Conservation (phyloP, 208 protist species). For the Leishmania major region DNA sequence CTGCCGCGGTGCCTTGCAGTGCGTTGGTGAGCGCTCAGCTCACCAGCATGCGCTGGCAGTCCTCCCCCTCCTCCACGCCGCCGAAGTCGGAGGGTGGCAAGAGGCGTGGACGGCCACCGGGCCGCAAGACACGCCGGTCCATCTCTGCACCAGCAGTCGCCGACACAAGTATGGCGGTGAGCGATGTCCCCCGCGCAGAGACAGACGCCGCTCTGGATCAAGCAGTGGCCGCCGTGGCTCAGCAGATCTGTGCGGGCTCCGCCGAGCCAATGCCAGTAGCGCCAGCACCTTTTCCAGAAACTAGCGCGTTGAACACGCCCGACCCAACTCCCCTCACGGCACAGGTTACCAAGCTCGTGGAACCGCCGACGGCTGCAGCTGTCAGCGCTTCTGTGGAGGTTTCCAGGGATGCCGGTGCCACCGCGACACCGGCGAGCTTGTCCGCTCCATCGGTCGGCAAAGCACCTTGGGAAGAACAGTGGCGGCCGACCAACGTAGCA, state of each 20-base stretch:
- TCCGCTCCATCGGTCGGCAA: neutral
- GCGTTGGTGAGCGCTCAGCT: too few species aligned
- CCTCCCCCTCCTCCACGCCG: conserved; percentile 3
- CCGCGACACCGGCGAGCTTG: neutral
- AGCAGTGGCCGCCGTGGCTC: conserved; percentile 11
- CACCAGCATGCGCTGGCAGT: conserved; percentile 20
- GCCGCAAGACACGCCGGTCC: conserved; percentile 14
- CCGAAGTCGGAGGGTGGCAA: conserved; percentile 9
- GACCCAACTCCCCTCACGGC: neutral
- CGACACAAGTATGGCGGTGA: neutral
- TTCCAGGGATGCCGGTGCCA: neutral
- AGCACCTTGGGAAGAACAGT: neutral
- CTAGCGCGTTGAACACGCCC: neutral
- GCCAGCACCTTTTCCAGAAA: neutral
- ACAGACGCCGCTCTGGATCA: neutral
- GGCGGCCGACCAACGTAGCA: neutral
- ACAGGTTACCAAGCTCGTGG: conserved; percentile 5
- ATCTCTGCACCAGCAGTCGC: neutral
- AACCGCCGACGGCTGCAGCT: neutral
- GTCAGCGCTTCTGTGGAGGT: neutral
- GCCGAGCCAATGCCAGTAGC: conserved; percentile 10
- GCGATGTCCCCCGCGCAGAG: neutral
- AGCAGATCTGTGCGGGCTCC: conserved; percentile 12
- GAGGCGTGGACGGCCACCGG: conserved; percentile 21
- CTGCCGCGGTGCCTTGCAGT: neutral